These are phyloP conservation scores for Geotrichum macrosporum DNA, from an alignment of 1,139 yeast species.

Conservation along the genomic window DNA sequence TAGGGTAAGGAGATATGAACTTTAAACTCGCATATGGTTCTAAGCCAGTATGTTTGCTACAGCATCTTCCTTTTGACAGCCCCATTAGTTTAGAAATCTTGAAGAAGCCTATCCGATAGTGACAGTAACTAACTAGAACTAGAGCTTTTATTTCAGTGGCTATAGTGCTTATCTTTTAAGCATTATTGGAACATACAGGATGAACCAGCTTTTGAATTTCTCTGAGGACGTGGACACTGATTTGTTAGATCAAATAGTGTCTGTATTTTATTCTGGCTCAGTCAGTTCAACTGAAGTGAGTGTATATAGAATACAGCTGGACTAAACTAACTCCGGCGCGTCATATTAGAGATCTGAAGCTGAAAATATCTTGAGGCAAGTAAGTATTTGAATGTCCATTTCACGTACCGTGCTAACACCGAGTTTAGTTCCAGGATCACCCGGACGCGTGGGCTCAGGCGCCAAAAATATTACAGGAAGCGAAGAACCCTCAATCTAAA, in stretches of 20 bases:
- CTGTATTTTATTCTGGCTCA: conserved; percentile 77
- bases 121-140: not conserved
- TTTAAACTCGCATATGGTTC: no score
- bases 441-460: conserved; percentile 96
- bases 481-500: conserved; percentile 79
- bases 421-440: conserved; percentile 68
- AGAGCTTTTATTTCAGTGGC: not conserved
- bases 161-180: not conserved
- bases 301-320: not conserved
- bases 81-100: no score
- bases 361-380: conserved; percentile 69
- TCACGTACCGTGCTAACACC: conserved; percentile 4
- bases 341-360: conserved; percentile 62
- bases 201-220: conserved; percentile 90
- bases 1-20: no score
- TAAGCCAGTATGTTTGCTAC: no score
- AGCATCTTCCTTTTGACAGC: no score
- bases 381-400: conserved; percentile 20
- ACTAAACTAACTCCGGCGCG: conserved; percentile 1
- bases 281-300: conserved; percentile 51
- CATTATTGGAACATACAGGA: conserved; percentile 30
- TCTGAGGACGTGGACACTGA: conserved; percentile 75
- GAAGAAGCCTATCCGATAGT: no score
- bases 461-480: conserved; percentile 77
- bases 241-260: conserved; percentile 78